These are phyloP conservation scores for Ogataea trehalophila DNA, from an alignment of 805 yeast species.

Conservation along the genomic window DNA sequence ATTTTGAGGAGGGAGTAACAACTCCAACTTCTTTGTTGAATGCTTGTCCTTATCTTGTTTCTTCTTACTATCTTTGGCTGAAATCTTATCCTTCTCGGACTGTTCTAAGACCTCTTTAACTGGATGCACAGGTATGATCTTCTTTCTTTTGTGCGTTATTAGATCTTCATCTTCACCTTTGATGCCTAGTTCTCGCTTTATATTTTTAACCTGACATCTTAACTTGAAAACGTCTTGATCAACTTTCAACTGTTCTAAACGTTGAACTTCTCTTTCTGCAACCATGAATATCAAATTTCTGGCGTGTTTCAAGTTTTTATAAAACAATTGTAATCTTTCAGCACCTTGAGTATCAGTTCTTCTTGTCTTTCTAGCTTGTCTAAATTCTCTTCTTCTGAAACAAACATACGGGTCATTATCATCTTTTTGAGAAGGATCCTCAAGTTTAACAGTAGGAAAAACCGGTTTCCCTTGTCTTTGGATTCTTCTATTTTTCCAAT, in stretches of 20 bases:
- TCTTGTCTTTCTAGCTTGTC: slow-evolving; percentile 94
- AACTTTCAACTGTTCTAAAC: slow-evolving; percentile 53
- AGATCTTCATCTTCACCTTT: slow-evolving; percentile 83
- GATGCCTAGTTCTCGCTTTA: slow-evolving; percentile 71
- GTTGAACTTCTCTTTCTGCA: slow-evolving; percentile 67
- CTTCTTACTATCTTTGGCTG: slow-evolving; percentile 16
- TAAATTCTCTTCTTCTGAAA: slow-evolving; percentile 89
- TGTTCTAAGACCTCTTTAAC: slow-evolving; percentile 6
- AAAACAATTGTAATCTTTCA: slow-evolving; percentile 71
- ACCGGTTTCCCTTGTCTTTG: slow-evolving; percentile 64
- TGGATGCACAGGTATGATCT: slow-evolving; percentile 24
- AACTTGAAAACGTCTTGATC: slow-evolving; percentile 68
- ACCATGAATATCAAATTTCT: slow-evolving; percentile 62
- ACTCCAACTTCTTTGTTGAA: neutral
- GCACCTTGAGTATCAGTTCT: slow-evolving; percentile 89
- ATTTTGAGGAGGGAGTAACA: neutral
- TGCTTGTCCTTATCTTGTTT: slow-evolving; percentile 12
- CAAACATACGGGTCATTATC: slow-evolving; percentile 93
- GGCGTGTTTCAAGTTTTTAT: slow-evolving; percentile 73
- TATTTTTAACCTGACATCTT: slow-evolving; percentile 63
- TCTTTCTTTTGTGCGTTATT: slow-evolving; percentile 71
- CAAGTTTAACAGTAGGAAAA: slow-evolving; percentile 74
- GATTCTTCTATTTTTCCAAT: slow-evolving; percentile 76
- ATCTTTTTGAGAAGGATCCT: slow-evolving; percentile 75
- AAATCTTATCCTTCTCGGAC: slow-evolving; percentile 13